Base-by-base conservation (phyloP, 2,329 filamentous ascomycete species). In the Microascus cirrosus region DNA sequence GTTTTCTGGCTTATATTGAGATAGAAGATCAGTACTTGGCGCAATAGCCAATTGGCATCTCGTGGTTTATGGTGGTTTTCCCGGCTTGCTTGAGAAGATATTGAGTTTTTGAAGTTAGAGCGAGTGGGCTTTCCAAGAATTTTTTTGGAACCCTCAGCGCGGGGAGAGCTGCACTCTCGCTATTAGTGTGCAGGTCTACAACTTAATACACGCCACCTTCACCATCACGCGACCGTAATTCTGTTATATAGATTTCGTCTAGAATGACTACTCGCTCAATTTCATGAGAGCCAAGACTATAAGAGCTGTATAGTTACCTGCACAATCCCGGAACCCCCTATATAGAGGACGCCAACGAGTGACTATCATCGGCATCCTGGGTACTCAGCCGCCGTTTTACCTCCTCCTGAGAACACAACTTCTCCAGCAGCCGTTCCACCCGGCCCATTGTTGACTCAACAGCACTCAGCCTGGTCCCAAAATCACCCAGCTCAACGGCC, bases 381-480 rank as follows among this genome's bases (percentile, higher is more conserved):
- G 56, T 12, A 18, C 22, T 35, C 35, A 34, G 20, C 36, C 28
- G 53, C 35, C 51, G 22, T 35, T 58, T 53, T 20, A 22, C 32
- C 7, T 52, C 57, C 56, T 61, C 58, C 22, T 54, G 56, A 52
- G 48, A 35, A 45, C 56, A 58, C n/a, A 80, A 63, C 56, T 65
- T 72, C 48, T 66, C 64, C 56, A 81, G 62, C 69, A 81, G 71
- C n/a, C 64, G 64, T 63, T 80, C 77, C 60, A 82, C 75, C 36
- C 77, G 73, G 50, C 68, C 67, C 60, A 77, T 75, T 32, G 74
- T 68, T 59, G 73, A 73, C 64, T 84, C 81, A 62, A 85, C 72
- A 8, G 71, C 69, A 39, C 72, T 73, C 36, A 84, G 64, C 54
- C 78, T 71, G 25, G 67, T 65, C 0, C 53, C 56, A 24, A 58